A percentile compares a stretch with the other conserved stretches of the same genome.
phyloP scores from a whole-genome alignment of 352 stramenopile species.

The Globisporangium spiculum region DNA sequence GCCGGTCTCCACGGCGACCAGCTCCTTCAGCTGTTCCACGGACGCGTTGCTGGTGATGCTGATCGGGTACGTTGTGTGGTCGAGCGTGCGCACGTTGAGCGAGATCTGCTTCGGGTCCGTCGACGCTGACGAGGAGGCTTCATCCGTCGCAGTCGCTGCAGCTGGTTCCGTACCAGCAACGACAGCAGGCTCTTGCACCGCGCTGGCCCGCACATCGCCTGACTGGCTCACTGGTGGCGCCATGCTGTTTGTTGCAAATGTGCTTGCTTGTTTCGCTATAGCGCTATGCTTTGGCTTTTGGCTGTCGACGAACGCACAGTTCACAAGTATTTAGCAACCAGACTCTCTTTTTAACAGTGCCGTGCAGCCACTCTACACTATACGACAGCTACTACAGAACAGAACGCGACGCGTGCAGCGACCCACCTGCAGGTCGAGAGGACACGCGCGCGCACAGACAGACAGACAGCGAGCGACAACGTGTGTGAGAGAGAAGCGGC shows the following conservation, averaged over 20 bases:
- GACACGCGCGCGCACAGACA: too few relatives aligned
- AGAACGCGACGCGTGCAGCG: too few relatives aligned
- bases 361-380: too few relatives aligned
- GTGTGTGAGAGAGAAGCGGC: too few relatives aligned
- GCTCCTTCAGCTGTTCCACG: conserved; percentile 74
- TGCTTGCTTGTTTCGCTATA: too few relatives aligned
- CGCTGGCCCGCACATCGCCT: background rate
- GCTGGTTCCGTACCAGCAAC: background rate
- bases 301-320: conserved; percentile 5
- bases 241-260: background rate
- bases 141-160: conserved; percentile 8
- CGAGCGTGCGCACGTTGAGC: conserved; percentile 80
- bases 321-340: background rate
- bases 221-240: background rate
- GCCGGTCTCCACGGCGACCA: conserved; percentile 64
- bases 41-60: conserved; percentile 57
- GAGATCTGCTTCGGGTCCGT: conserved; percentile 31
- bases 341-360: too few relatives aligned
- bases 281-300: background rate
- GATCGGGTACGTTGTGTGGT: conserved; percentile 81
- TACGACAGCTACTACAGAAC: too few relatives aligned
- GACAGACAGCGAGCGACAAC: too few relatives aligned
- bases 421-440: too few relatives aligned
- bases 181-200: background rate
- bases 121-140: background rate